These are phyloP conservation scores for Cercophora scortea DNA, from an alignment of 495 filamentous ascomycete species.

Conservation along the genomic window DNA sequence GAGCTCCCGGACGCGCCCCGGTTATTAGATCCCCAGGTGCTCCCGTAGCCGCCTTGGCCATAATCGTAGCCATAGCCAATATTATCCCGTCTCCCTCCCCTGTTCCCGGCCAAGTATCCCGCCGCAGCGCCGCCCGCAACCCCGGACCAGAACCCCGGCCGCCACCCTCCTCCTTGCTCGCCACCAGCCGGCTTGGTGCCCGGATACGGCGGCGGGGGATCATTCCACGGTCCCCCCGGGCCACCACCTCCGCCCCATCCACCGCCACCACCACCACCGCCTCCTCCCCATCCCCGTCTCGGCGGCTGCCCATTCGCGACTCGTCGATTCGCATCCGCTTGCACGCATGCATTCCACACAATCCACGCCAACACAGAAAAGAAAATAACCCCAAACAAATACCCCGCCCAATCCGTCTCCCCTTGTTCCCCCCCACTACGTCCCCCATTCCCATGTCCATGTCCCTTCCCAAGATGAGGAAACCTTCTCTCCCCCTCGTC, in stretches of 20 bases:
- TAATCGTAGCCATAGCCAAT: constrained; percentile 7
- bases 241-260: constrained; percentile 22
- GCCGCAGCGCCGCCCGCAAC: constrained; percentile 63
- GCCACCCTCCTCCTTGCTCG: constrained; percentile 43
- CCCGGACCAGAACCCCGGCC: constrained; percentile 85
- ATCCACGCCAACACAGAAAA: constrained; percentile 44
- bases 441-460: constrained; percentile 6
- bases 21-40: constrained; percentile 26
- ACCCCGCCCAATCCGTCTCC: constrained; percentile 12
- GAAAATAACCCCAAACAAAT: constrained; percentile 28
- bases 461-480: constrained; percentile 31
- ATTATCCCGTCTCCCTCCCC: constrained; percentile 25
- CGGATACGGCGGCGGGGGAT: constrained; percentile 52
- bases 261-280: constrained; percentile 12
- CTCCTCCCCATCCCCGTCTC: constrained; percentile 4
- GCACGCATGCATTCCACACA: constrained; percentile 35
- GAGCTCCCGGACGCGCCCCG: neutral
- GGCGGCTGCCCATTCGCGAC: constrained; percentile 5
- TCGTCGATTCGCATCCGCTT: constrained; percentile 1
- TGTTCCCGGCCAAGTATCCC: constrained; percentile 57
- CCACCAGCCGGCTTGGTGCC: constrained; percentile 25
- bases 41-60: constrained; percentile 20
- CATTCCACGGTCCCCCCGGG: constrained; percentile 44
- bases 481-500: constrained; percentile 69
- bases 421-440: neutral